These are phyloP conservation scores for Suillus subaureus DNA, from an alignment of 768 basidiomycete species.

Conservation along the genomic window DNA sequence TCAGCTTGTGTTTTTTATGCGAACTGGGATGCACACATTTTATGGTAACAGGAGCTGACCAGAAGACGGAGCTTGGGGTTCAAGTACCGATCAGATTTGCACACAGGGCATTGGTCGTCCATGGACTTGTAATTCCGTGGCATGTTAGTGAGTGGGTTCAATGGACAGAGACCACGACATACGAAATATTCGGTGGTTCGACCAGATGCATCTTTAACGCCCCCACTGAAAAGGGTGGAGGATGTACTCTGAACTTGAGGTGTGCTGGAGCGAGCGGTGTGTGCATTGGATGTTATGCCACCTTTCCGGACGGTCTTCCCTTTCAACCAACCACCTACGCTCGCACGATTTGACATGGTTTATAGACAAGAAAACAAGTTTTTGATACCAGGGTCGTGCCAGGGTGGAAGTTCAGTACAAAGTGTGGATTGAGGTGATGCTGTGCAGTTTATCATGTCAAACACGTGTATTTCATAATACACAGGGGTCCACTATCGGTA, in stretches of 20 bases:
- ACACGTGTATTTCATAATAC: constrained; percentile 4
- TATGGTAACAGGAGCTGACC: constrained; percentile 97
- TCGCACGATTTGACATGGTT: constrained; percentile 36
- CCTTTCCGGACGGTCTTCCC: constrained; percentile 79
- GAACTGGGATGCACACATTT: constrained; percentile 65
- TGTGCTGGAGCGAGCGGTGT: constrained; percentile 61
- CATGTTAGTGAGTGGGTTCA: constrained; percentile 10
- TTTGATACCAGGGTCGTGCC: neutral
- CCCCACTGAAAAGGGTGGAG: constrained; percentile 74
- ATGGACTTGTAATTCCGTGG: constrained; percentile 54
- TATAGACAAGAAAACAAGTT: neutral
- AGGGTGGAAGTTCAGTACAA: neutral
- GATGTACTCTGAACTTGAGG: constrained; percentile 75
- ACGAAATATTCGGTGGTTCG: constrained; percentile 82
- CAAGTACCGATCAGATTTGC: constrained; percentile 94
- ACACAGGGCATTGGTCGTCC: constrained; percentile 96
- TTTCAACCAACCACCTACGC: constrained; percentile 55
- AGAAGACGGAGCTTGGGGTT: constrained; percentile 93
- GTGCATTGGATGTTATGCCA: constrained; percentile 42
- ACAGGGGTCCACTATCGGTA: neutral
- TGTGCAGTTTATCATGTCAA: neutral
- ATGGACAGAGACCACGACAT: constrained; percentile 30
- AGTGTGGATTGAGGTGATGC: neutral
- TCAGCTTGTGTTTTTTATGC: constrained; percentile 13
- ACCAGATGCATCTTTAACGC: constrained; percentile 85